Conservation (phyloP, 805 yeast species). For the Suhomyces tanzawaensis region DNA sequence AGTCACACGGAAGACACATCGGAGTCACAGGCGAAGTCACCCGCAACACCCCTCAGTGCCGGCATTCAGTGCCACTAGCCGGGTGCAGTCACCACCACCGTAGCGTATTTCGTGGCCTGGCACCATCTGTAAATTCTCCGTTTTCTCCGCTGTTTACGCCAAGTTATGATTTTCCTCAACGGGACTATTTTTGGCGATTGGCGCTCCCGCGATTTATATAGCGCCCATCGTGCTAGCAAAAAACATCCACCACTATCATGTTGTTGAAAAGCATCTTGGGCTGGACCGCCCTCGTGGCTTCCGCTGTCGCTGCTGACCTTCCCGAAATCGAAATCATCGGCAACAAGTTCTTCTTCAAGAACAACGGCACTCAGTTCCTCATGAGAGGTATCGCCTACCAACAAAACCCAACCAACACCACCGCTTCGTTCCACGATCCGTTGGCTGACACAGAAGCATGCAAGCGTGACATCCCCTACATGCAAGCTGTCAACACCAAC, state of each 20-base stretch:
- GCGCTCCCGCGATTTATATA: background rate
- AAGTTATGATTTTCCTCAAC: background rate
- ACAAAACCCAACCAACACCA: constrained; percentile 55
- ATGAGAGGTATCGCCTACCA: constrained; percentile 81
- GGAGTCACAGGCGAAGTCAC: too few species aligned
- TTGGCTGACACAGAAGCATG: constrained; percentile 61
- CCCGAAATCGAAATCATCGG: constrained; percentile 74
- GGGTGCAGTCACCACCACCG: too few species aligned
- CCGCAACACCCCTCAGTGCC: too few species aligned
- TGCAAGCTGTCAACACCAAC: constrained; percentile 61
- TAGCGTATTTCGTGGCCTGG: too few species aligned
- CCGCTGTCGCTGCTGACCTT: constrained; percentile 16
- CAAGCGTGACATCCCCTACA: constrained; percentile 71
- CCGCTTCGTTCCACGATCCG: constrained; percentile 62
- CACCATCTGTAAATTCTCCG: background rate
- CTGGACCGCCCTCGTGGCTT: constrained; percentile 22
- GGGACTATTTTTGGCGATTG: background rate
- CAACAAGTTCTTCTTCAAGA: constrained; percentile 72
- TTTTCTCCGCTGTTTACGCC: background rate
- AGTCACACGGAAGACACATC: too few species aligned
- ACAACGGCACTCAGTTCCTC: constrained; percentile 77
- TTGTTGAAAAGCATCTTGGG: constrained; percentile 30
- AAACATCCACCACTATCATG: constrained; percentile 17
- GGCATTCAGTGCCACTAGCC: too few species aligned
- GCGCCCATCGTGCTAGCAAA: background rate